These are phyloP conservation scores for Isabelozyma rhagii DNA, from an alignment of 805 yeast species.

Conservation along the genomic window DNA sequence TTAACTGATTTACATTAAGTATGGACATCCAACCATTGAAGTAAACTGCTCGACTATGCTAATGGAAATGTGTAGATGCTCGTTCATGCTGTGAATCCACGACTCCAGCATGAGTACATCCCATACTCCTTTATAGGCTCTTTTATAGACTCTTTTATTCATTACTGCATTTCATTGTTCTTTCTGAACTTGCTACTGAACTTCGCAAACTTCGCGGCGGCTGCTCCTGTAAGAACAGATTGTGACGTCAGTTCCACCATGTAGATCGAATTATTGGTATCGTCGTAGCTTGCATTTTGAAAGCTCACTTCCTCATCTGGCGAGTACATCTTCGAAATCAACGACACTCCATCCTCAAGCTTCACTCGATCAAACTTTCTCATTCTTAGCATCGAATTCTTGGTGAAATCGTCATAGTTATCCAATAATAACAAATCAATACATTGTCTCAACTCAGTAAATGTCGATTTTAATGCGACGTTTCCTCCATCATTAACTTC, in stretches of 20 bases:
- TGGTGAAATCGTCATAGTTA: conserved; percentile 60
- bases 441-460: conserved; percentile 75
- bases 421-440: conserved; percentile 68
- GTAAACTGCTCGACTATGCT: too few species aligned
- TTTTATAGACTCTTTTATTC: not conserved
- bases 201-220: conserved; percentile 31
- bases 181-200: conserved; percentile 15
- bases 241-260: conserved; percentile 6
- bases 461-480: conserved; percentile 66
- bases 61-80: too few species aligned
- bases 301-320: conserved; percentile 11
- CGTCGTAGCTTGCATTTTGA: conserved; percentile 1
- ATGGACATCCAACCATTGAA: too few species aligned
- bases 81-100: too few species aligned
- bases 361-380: conserved; percentile 68
- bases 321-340: conserved; percentile 52
- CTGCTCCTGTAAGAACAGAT: not conserved
- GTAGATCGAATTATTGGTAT: conserved; percentile 7
- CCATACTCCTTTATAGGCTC: conserved; percentile 8
- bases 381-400: conserved; percentile 40
- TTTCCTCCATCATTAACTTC: conserved; percentile 26
- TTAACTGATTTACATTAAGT: too few species aligned
- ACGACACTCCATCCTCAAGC: conserved; percentile 63
- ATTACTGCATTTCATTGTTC: not conserved
- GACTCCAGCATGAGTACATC: too few species aligned